Evolutionary conservation across 805 yeast genomes (phyloP).

Genomic region (Barnettozyma wickerhamii): DNA sequence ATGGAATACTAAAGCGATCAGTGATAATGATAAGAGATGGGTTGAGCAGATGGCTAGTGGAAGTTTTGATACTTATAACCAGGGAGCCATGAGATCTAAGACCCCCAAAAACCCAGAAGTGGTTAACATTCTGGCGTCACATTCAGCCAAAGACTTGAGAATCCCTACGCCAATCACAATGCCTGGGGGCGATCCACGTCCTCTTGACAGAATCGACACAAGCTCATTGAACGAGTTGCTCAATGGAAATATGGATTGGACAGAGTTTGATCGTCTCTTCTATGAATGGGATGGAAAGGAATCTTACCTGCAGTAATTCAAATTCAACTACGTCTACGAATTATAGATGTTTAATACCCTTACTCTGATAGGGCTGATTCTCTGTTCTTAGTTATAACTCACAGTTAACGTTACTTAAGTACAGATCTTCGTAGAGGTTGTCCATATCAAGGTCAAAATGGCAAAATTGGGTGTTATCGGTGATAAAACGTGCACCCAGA

Average conservation of each 20-base stretch:
- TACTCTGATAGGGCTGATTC: no score
- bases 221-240: background rate
- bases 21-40: constrained; percentile 21
- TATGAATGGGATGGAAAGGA: background rate
- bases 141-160: background rate
- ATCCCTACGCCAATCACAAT: background rate
- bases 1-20: constrained; percentile 8
- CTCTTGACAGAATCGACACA: background rate
- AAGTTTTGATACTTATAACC: background rate
- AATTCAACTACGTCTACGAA: no score
- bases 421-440: no score
- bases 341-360: no score
- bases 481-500: no score
- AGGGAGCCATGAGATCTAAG: background rate
- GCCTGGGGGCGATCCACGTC: no score
- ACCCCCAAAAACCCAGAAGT: background rate
- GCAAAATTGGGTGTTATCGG: constrained; percentile 1
- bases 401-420: no score
- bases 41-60: constrained; percentile 16
- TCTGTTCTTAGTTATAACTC: no score
- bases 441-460: no score
- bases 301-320: no score
- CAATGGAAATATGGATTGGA: constrained; percentile 2
- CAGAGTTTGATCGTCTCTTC: background rate
- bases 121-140: background rate